Percentiles rank a stretch among this genome's conserved stretches.
Conservation (phyloP, 805 yeast species). For the Wickerhamiella shivajii region DNA sequence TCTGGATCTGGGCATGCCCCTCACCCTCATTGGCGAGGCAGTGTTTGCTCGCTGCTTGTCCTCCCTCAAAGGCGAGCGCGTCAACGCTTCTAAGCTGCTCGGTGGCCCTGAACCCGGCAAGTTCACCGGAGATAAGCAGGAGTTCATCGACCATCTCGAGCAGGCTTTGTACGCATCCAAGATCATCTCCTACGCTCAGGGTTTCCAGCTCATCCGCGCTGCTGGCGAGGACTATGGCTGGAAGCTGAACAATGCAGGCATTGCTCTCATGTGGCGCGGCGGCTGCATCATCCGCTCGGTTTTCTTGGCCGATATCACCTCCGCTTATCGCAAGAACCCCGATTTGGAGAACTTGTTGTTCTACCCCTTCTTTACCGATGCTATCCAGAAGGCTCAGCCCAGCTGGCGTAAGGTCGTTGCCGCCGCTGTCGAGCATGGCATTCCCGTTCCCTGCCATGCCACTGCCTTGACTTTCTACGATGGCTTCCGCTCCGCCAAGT, state of each 20-base stretch:
- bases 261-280: constrained; percentile 99
- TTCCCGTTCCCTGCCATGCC: constrained; percentile 95
- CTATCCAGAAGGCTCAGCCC: constrained; percentile 81
- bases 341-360: constrained; percentile 88
- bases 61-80: constrained; percentile 83
- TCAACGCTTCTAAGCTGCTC: constrained; percentile 62
- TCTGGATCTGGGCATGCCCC: constrained; percentile 95
- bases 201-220: constrained; percentile 97
- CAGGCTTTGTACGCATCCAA: constrained; percentile 98
- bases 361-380: constrained; percentile 86
- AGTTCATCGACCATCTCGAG: constrained; percentile 84
- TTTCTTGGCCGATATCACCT: constrained; percentile 90
- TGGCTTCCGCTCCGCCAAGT: constrained; percentile 90
- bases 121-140: constrained; percentile 59
- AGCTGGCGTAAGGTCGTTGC: constrained; percentile 90
- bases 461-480: constrained; percentile 97
- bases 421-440: constrained; percentile 68
- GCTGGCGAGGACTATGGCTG: constrained; percentile 95
- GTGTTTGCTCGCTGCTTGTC: constrained; percentile 94
- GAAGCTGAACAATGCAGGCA: constrained; percentile 95
- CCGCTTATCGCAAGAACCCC: constrained; percentile 90
- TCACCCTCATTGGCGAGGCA: constrained; percentile 96
- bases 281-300: constrained; percentile 99
- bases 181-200: constrained; percentile 97
- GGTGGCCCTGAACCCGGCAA: constrained; percentile 62